A percentile compares a stretch with the other conserved stretches of the same genome.
Conservation (phyloP, 129 eudicot genomes). For the Tanacetum coccineum region DNA sequence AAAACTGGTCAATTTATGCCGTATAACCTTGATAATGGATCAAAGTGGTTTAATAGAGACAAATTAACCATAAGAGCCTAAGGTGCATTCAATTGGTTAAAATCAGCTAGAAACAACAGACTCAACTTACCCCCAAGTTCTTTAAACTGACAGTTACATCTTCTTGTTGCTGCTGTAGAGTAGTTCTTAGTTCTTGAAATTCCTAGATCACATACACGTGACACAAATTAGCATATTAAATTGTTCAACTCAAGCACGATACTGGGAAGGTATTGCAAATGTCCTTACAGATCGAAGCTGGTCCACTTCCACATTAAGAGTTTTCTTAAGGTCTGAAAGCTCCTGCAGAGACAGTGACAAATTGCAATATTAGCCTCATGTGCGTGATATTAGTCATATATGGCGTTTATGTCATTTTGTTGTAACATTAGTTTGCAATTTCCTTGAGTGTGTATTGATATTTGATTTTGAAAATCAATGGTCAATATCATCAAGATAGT, state of each 20-base stretch:
- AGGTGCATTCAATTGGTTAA: too few relatives aligned
- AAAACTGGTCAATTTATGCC: background rate
- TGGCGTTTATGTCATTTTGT: too few relatives aligned
- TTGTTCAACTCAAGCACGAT: constrained; percentile 6
- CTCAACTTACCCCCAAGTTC: constrained; percentile 55
- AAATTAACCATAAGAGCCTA: too few relatives aligned
- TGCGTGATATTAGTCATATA: background rate
- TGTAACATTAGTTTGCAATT: too few relatives aligned
- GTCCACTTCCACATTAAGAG: constrained; percentile 84
- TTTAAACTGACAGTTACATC: constrained; percentile 78
- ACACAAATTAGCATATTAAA: background rate
- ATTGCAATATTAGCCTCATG: constrained; percentile 13
- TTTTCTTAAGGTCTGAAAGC: constrained; percentile 74
- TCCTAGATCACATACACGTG: constrained; percentile 40
- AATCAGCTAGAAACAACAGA: too few relatives aligned
- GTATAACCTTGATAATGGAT: background rate
- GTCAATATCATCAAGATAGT: too few relatives aligned
- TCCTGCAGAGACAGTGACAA: constrained; percentile 48
- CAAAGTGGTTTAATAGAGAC: too few relatives aligned
- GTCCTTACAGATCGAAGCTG: constrained; percentile 74
- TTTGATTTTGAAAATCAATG: too few relatives aligned
- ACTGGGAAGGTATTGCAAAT: background rate
- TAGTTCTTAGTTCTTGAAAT: constrained; percentile 80
- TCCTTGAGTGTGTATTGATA: too few relatives aligned
- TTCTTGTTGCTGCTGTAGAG: constrained; percentile 91